Conservation (phyloP, 1,284 basidiomycete genomes). For the Ceratorhiza oryzae-sativae region DNA sequence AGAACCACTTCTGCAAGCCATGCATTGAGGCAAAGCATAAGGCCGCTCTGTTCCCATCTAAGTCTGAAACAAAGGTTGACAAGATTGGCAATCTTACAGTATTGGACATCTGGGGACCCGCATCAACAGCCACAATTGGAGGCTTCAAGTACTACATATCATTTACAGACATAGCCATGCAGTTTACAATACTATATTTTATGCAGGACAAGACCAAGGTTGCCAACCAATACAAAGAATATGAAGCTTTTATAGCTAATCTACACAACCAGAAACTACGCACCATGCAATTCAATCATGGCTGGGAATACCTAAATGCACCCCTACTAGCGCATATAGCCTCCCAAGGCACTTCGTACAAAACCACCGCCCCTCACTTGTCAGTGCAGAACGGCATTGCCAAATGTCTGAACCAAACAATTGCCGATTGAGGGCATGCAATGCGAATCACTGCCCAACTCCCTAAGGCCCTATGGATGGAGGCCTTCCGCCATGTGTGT, state of each 20-base stretch:
- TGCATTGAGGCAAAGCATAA: slow-evolving; percentile 18
- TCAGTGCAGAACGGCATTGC: slow-evolving; percentile 41
- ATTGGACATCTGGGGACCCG: slow-evolving; percentile 9
- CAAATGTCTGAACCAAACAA: slow-evolving; percentile 31
- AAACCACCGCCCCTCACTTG: slow-evolving; percentile 37
- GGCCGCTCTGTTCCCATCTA: background rate
- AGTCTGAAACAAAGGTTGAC: background rate
- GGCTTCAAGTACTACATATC: background rate
- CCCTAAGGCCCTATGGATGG: slow-evolving; percentile 29
- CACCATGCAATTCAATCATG: background rate
- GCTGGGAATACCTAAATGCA: background rate
- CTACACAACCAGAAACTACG: background rate
- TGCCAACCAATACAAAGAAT: background rate
- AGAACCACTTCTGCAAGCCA: slow-evolving; percentile 1
- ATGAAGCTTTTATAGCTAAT: background rate
- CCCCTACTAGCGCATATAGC: background rate
- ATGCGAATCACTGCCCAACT: slow-evolving; percentile 35
- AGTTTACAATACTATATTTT: background rate
- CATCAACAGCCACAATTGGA: background rate
- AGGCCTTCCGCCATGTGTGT: slow-evolving; percentile 19
- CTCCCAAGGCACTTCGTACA: slow-evolving; percentile 27
- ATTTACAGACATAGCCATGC: background rate
- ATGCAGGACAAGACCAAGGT: background rate
- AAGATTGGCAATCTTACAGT: background rate
- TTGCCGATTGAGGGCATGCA: slow-evolving; percentile 1